phyloP scores from a whole-genome alignment of 2,329 filamentous ascomycete genomes.

The Hypoxylon sp. region DNA sequence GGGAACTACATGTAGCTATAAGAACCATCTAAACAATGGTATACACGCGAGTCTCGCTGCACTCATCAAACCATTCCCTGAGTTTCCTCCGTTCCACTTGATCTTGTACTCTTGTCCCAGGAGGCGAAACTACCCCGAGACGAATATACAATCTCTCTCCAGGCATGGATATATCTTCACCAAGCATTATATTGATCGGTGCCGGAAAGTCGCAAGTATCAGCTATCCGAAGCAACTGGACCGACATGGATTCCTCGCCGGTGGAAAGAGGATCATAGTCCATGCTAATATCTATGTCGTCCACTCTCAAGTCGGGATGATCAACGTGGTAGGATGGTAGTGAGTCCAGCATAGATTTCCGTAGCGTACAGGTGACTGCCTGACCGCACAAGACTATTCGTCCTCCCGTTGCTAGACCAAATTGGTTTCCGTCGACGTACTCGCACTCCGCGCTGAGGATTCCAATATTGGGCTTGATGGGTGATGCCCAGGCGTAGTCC shows the following conservation, averaged over 20 bases:
- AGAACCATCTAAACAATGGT: slow-evolving; percentile 4
- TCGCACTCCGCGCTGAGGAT: slow-evolving; percentile 6
- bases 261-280: background rate
- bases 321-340: slow-evolving; percentile 1
- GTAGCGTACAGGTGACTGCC: background rate
- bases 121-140: slow-evolving; percentile 1
- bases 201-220: slow-evolving; percentile 7
- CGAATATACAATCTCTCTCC: background rate
- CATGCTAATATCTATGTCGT: slow-evolving; percentile 1
- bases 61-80: slow-evolving; percentile 1
- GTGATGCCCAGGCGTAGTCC: background rate
- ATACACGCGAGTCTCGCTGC: background rate
- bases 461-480: background rate
- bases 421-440: slow-evolving; percentile 11
- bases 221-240: slow-evolving; percentile 3
- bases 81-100: slow-evolving; percentile 7
- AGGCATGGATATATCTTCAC: background rate
- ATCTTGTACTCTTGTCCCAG: slow-evolving; percentile 1
- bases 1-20: too few species aligned
- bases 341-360: background rate
- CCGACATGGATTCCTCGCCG: background rate
- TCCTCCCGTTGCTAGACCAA: slow-evolving; percentile 1
- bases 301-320: slow-evolving; percentile 1
- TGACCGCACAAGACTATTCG: background rate
- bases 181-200: slow-evolving; percentile 2